A percentile compares a stretch with the other conserved stretches of the same genome.
Conservation (phyloP, 2,329 filamentous ascomycete genomes). For the Trichoderma endophyticum region DNA sequence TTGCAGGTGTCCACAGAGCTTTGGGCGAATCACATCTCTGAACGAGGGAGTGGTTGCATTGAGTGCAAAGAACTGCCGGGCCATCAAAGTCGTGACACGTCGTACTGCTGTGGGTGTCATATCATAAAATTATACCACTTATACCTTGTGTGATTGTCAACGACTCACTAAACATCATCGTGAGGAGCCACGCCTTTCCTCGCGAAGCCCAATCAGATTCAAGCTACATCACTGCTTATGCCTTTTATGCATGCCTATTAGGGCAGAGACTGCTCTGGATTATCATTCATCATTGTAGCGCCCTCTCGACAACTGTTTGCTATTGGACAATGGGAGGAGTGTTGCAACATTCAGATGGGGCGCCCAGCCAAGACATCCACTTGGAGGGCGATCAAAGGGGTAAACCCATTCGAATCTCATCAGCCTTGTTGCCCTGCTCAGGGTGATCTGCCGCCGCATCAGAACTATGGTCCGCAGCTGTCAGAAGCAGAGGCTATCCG, state of each 20-base stretch:
- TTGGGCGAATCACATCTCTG: background rate
- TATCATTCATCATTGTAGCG: background rate
- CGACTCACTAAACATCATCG: background rate
- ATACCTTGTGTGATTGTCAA: background rate
- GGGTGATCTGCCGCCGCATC: background rate
- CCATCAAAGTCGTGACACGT: background rate
- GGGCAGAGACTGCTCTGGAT: background rate
- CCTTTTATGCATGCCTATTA: background rate
- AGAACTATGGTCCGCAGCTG: background rate
- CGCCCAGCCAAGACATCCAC: background rate
- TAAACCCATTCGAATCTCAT: background rate
- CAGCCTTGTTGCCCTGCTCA: conserved; percentile 4
- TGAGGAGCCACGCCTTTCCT: background rate
- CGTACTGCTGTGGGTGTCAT: background rate
- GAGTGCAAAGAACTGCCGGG: background rate
- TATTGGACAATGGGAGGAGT: background rate
- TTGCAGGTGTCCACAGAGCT: background rate
- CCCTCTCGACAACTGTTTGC: background rate
- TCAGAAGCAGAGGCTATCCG: background rate
- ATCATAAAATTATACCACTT: background rate
- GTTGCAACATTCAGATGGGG: background rate
- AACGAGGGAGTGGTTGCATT: background rate
- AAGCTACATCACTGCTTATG: background rate
- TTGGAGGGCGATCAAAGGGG: background rate
- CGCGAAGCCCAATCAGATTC: background rate